A percentile compares a stretch with the other conserved stretches of the same genome.
Conservation (phyloP, 2,329 filamentous ascomycete species). For the Fusarium hainanense region DNA sequence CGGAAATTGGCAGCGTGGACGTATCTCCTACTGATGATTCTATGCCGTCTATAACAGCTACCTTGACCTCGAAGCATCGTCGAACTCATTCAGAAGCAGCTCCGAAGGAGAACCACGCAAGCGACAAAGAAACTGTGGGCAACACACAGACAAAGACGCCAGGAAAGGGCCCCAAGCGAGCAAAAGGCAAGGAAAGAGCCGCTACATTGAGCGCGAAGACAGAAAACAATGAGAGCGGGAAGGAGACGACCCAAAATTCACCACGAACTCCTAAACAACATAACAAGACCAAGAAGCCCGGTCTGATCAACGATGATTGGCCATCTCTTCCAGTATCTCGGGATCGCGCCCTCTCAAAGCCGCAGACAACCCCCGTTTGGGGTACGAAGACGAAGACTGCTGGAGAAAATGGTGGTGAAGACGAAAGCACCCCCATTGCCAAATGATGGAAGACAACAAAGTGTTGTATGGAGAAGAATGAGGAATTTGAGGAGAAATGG, state of each 20-base stretch:
- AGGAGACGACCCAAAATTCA: slow-evolving; percentile 4
- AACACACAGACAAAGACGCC: slow-evolving; percentile 20
- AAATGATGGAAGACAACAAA: slow-evolving; percentile 9
- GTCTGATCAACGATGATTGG: slow-evolving; percentile 43
- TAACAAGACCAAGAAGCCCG: slow-evolving; percentile 24
- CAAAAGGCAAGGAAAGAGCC: slow-evolving; percentile 32
- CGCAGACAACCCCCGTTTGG: slow-evolving; percentile 39
- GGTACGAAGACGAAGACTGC: slow-evolving; percentile 29
- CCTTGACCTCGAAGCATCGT: not conserved
- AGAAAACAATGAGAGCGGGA: slow-evolving; percentile 13
- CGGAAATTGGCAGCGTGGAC: not conserved
- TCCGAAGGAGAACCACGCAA: not conserved
- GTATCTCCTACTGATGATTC: not conserved
- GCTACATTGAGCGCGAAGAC: slow-evolving; percentile 4
- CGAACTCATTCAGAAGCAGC: slow-evolving; percentile 7
- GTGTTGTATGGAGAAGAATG: not conserved
- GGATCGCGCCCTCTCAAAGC: slow-evolving; percentile 40
- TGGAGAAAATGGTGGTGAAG: slow-evolving; percentile 1
- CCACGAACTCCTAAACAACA: slow-evolving; percentile 28
- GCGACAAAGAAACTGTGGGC: not conserved
- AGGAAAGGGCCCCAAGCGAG: slow-evolving; percentile 25
- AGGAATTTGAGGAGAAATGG: not conserved
- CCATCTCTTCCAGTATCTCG: slow-evolving; percentile 43
- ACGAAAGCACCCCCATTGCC: slow-evolving; percentile 18
- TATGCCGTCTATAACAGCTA: not conserved